These are phyloP conservation scores for Trichoderma sp. DNA, from an alignment of 2,329 filamentous ascomycete species.

Conservation along the genomic window DNA sequence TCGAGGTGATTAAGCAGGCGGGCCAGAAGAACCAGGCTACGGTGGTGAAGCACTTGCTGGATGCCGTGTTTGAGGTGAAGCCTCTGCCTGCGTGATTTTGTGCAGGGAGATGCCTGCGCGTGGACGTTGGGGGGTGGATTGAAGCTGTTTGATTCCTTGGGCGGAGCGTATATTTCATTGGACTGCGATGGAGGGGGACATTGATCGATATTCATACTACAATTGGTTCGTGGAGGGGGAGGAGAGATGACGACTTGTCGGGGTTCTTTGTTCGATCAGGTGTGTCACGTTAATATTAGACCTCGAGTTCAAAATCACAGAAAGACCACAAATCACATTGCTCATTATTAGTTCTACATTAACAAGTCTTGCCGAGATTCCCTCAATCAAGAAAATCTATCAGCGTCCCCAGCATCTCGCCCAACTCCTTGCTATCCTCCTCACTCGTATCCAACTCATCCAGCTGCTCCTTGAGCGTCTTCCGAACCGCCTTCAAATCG, in stretches of 20 bases:
- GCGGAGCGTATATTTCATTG: not conserved
- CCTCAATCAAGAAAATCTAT: conserved; percentile 50
- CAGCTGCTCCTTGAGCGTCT: conserved; percentile 66
- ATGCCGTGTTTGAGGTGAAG: conserved; percentile 82
- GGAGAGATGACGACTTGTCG: not conserved
- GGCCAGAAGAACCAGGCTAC: conserved; percentile 77
- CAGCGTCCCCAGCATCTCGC: conserved; percentile 58
- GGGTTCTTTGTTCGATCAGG: not conserved
- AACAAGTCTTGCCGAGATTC: not conserved
- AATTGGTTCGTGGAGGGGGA: not conserved
- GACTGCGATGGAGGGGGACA: not conserved
- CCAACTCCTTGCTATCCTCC: conserved; percentile 59
- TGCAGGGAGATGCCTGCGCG: not conserved
- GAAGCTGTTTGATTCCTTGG: no score
- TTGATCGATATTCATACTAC: conserved; percentile 4
- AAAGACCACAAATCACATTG: conserved; percentile 6
- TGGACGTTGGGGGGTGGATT: no score
- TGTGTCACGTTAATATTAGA: conserved; percentile 17
- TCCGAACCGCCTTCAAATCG: conserved; percentile 61
- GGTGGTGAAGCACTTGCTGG: conserved; percentile 81
- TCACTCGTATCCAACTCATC: conserved; percentile 58
- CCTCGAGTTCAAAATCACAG: not conserved
- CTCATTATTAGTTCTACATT: conserved; percentile 12
- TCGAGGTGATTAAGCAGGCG: conserved; percentile 78
- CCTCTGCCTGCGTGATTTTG: conserved; percentile 52